Evolutionary conservation across 2,329 filamentous ascomycete species (phyloP), one percentile per base, ranked within the genome.

Genomic region (Diaporthe humulicola): DNA sequence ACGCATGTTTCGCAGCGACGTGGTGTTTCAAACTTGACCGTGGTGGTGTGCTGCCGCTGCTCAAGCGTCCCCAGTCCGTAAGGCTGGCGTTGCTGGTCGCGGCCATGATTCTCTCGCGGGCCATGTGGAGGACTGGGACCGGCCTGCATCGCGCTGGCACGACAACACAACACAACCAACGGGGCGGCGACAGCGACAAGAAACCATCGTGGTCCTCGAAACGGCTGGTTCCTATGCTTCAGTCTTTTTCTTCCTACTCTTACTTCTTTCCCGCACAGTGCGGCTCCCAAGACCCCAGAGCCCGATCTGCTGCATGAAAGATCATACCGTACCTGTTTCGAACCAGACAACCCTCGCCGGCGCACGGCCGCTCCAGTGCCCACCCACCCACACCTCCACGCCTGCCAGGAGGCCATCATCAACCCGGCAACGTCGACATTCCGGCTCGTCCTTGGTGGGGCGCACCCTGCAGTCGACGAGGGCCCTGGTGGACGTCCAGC

Each of bases 291-390:
- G 10, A 6, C 30, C 42, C 28, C 60, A 48, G 60, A 33, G 40
- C 30, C 33, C 48, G 64, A 69, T 69, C 48, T 69, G 48, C 64
- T 69, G 64, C 64, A 69, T 69, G 64, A 69, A 40, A 61, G 73
- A 70, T 69, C 61, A 73, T 70, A 75, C 70, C 25, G 73, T 45
- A 45, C 73, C 70, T 70, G 73, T 75, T 70, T 75, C 73, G 70
- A 61, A 69, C 73, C 61, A 61, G 66, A 73, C 66, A 73, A 45
- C 30, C 71, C 54, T 67, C 50, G 30, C 56, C 17, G 66, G 69
- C 69, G 69, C 69, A 71, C 69, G 69, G 69, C 69, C 69, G 28
- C 40, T 48, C 22, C 40, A 22, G 28, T 45, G 45, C 48, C 58
- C 48, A 36, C 36, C 42, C 58, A 45, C 69, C 4, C 38, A 60